Base-by-base conservation (phyloP, 495 filamentous ascomycete species). In the Aspergillus coremiiformis region DNA sequence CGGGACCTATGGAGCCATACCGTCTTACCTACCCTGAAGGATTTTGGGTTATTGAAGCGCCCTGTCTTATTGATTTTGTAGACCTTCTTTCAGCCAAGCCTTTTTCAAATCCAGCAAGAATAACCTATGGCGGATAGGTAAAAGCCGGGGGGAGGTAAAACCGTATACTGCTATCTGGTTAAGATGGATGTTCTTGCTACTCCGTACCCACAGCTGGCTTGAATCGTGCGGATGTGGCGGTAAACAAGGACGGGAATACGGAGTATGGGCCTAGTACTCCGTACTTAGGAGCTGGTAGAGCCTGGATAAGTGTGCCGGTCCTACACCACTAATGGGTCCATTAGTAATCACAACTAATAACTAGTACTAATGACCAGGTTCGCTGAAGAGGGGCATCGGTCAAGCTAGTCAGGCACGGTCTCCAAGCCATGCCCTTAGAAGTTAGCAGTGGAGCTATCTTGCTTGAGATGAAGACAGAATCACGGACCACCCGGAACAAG, bases 331-430 rank as follows among this genome's bases (percentile, higher is more conserved):
- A n/a, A n/a, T n/a, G n/a, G n/a, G n/a, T 8, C 19, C 9, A 47
- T 47, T 47, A 53, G 8, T 47, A 39, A 47, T 26, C 44, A 12
- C 17, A 39, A 35, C 35, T 21, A 49, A n/a, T n/a, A n/a, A n/a
- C n/a, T n/a, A n/a, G n/a, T n/a, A 35, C 35, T 21, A 49, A 39
- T 44, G 51, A 49, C 48, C 37, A 54, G 27, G 14, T 43, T 44
- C 30, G 26, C 44, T 19, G 14, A 30, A 49, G 52, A 54, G 52
- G 45, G 52, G 45, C 45, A 5, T 27, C 46, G 17, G 45, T 17
- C 21, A 14, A 42, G 32, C 44, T 54, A 54, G 52, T 54, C 52
- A 54, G 52, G 52, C 52, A 54, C 46, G 37, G 52, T 49, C 43
- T 54, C 24, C 17, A 44, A 54, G 46, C 52, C 39, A 54, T 49